These are phyloP conservation scores for Pseudopyricularia cyperi DNA, from an alignment of 2,329 filamentous ascomycete genomes.

Conservation along the genomic window DNA sequence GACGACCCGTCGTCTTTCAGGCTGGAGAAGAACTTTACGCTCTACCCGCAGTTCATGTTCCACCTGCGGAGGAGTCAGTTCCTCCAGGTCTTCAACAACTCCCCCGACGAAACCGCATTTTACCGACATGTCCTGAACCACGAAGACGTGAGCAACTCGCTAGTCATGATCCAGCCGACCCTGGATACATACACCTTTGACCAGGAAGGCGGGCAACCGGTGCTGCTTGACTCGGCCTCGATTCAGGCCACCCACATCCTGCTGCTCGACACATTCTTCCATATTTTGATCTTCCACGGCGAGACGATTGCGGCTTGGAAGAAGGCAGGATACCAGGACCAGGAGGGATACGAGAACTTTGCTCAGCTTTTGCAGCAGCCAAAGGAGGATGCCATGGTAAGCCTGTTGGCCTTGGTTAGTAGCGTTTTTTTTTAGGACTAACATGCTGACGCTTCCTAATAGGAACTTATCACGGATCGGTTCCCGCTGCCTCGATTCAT, in stretches of 20 bases:
- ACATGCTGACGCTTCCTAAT: conserved; percentile 8
- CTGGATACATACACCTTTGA: conserved; percentile 96
- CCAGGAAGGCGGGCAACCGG: conserved; percentile 81
- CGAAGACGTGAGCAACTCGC: conserved; percentile 89
- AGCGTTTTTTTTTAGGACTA: not conserved
- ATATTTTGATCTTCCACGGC: conserved; percentile 97
- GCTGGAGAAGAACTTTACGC: conserved; percentile 95
- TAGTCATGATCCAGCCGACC: conserved; percentile 98
- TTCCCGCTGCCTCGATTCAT: conserved; percentile 99
- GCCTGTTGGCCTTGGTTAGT: conserved; percentile 17
- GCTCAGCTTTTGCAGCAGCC: conserved; percentile 75
- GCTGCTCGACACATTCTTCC: conserved; percentile 96
- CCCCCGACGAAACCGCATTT: conserved; percentile 97
- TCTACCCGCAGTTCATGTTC: conserved; percentile 99
- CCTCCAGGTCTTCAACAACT: conserved; percentile 98
- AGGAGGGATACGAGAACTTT: conserved; percentile 98
- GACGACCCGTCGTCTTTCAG: conserved; percentile 96
- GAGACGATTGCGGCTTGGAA: conserved; percentile 97
- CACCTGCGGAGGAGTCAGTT: conserved; percentile 95
- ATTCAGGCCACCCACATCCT: conserved; percentile 92
- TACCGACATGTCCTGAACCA: conserved; percentile 95
- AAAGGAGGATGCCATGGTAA: conserved; percentile 88
- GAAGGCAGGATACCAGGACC: conserved; percentile 94
- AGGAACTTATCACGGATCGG: conserved; percentile 93
- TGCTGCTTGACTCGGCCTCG: conserved; percentile 90